Conservation (phyloP, 1,139 yeast species). For the Zygotorulaspora mrakii region DNA sequence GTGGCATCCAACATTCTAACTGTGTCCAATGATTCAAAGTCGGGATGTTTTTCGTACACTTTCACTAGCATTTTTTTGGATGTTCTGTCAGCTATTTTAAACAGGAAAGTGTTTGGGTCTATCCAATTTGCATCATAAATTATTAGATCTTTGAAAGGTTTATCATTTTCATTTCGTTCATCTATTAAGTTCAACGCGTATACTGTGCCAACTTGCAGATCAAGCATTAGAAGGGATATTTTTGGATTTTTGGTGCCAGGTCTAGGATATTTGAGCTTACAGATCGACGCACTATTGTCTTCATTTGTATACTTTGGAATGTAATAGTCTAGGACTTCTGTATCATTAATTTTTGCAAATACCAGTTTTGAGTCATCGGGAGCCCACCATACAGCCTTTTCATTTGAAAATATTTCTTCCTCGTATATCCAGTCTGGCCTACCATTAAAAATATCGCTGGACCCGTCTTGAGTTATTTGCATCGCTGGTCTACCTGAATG, state of each 20-base stretch:
- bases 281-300: constrained; percentile 53
- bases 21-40: constrained; percentile 37
- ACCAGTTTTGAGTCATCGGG: constrained; percentile 64
- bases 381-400: constrained; percentile 83
- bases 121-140: constrained; percentile 76
- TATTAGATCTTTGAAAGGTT: constrained; percentile 42
- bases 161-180: constrained; percentile 8
- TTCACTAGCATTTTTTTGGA: constrained; percentile 50
- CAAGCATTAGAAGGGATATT: constrained; percentile 48
- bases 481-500: constrained; percentile 43
- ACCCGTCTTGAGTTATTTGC: constrained; percentile 67
- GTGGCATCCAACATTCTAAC: constrained; percentile 45
- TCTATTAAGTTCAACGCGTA: constrained; percentile 22
- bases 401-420: constrained; percentile 73
- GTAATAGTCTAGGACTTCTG: constrained; percentile 60
- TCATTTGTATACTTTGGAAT: constrained; percentile 61
- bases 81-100: constrained; percentile 68
- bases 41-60: constrained; percentile 45
- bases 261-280: constrained; percentile 74
- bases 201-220: constrained; percentile 38
- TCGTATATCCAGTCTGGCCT: constrained; percentile 97
- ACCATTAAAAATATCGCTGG: constrained; percentile 68
- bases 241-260: constrained; percentile 78
- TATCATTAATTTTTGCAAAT: constrained; percentile 66
- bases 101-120: constrained; percentile 48